Base-by-base conservation (phyloP, 2,329 filamentous ascomycete genomes). In the Fusarium siculi region DNA sequence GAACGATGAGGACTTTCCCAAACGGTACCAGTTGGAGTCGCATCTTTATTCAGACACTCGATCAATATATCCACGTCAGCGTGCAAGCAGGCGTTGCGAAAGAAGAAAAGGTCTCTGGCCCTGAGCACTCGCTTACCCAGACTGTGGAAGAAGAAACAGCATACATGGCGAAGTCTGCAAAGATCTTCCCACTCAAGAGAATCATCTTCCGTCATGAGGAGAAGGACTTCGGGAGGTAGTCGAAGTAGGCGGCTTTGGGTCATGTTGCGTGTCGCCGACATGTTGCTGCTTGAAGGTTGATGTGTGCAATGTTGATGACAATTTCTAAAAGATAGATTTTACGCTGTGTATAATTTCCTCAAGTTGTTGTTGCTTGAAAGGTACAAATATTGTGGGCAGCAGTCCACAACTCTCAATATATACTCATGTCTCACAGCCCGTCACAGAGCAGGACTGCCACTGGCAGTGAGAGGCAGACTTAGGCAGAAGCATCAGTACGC, bases 331-430 rank as follows among this genome's bases (percentile, higher is more conserved):
- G 21, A 8, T 19, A 23, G 21, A 8, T 19, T 32, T 5, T 49
- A 28, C 28, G 9, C 9, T 9, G 5, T 2, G 21, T 3, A 3
- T 5, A 7, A 12, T 16, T 9, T 34, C 10, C 2, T 14, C 21
- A 34, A 18, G 15, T 3, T 19, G 0, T 11, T 23, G 7, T 23
- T 49, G 10, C 15, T n/a, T n/a, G 21, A 32, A 1, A 32, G 5
- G 5, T 18, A 9, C 1, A n/a, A 7, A 3, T 23, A 4, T 2
- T 23, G 32, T 7, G 15, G 4, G 0, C 4, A 7, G 21, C 8
- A 34, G 47, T 23, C 8, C 8, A 23, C 11, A 34, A 50, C 11
- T 34, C 9, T 10, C 21, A 34, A 34, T 50, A 19, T 4, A 32
- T 34, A 23, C 47, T 50, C 30, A 14, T 7, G 19, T 23, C 11